These are phyloP conservation scores for Phytopythium aichiense DNA, from an alignment of 352 stramenopile genomes.

Conservation along the genomic window DNA sequence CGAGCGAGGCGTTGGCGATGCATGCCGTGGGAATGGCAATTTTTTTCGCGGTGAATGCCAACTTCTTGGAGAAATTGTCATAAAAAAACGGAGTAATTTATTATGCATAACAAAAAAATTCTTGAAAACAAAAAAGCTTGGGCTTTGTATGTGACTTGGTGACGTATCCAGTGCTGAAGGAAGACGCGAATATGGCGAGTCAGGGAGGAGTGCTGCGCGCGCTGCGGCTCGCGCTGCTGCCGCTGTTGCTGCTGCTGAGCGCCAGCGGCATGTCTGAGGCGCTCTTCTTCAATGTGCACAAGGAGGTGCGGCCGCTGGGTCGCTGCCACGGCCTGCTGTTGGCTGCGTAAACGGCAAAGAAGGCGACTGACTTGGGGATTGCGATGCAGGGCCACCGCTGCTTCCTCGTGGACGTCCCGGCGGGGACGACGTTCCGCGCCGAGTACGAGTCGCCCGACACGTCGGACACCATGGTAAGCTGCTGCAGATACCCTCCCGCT, in stretches of 20 bases:
- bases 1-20: background rate
- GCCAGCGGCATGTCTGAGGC: conserved; percentile 16
- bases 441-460: conserved; percentile 87
- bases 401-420: conserved; percentile 77
- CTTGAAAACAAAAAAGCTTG: background rate
- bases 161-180: background rate
- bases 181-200: background rate
- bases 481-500: background rate
- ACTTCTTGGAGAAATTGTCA: background rate
- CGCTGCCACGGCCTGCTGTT: background rate
- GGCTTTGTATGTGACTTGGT: background rate
- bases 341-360: background rate
- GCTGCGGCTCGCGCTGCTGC: conserved; percentile 1
- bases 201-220: background rate
- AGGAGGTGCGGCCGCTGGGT: conserved; percentile 29
- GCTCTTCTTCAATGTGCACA: conserved; percentile 61
- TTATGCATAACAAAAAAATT: background rate
- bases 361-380: background rate
- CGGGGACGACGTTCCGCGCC: conserved; percentile 65
- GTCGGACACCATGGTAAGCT: conserved; percentile 55
- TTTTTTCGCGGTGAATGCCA: too few relatives aligned
- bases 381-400: conserved; percentile 54
- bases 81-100: background rate
- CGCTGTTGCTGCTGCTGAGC: conserved; percentile 24
- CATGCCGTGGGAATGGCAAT: too few relatives aligned